Evolutionary conservation across 306 rosid genomes (phyloP).

Genomic region (Notholithocarpus densiflorus): DNA sequence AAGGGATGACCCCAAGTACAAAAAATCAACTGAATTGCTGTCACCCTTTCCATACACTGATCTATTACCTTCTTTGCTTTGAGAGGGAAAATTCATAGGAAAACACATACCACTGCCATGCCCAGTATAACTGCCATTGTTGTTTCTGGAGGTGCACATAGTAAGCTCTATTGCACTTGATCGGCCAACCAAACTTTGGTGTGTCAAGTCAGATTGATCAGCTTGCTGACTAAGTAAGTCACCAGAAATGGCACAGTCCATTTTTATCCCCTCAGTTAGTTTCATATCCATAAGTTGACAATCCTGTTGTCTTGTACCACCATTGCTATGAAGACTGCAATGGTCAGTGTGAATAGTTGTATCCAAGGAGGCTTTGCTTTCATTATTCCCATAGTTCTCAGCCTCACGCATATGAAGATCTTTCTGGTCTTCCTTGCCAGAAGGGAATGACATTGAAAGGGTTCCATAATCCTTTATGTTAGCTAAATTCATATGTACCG

Average conservation of each 20-base stretch:
- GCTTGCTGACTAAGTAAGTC: constrained; percentile 39
- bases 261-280: constrained; percentile 36
- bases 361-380: constrained; percentile 28
- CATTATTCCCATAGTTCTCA: constrained; percentile 19
- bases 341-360: constrained; percentile 15
- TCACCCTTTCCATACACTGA: constrained; percentile 43
- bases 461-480: constrained; percentile 28
- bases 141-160: constrained; percentile 31
- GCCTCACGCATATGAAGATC: constrained; percentile 27
- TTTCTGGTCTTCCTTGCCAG: constrained; percentile 27
- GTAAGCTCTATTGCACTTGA: constrained; percentile 26
- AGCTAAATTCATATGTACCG: constrained; percentile 29
- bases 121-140: constrained; percentile 24
- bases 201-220: constrained; percentile 23
- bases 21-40: constrained; percentile 25
- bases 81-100: constrained; percentile 38
- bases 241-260: constrained; percentile 22
- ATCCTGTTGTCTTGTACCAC: constrained; percentile 25
- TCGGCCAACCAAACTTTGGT: constrained; percentile 35
- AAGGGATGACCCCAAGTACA: constrained; percentile 56
- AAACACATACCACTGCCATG: constrained; percentile 29
- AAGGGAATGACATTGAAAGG: constrained; percentile 21
- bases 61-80: constrained; percentile 37
- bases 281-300: constrained; percentile 23
- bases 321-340: constrained; percentile 27